A percentile compares a stretch with the other conserved stretches of the same genome.
These are phyloP conservation scores for Bathelium albidoporum DNA, from an alignment of 495 filamentous ascomycete species.

Conservation along the genomic window DNA sequence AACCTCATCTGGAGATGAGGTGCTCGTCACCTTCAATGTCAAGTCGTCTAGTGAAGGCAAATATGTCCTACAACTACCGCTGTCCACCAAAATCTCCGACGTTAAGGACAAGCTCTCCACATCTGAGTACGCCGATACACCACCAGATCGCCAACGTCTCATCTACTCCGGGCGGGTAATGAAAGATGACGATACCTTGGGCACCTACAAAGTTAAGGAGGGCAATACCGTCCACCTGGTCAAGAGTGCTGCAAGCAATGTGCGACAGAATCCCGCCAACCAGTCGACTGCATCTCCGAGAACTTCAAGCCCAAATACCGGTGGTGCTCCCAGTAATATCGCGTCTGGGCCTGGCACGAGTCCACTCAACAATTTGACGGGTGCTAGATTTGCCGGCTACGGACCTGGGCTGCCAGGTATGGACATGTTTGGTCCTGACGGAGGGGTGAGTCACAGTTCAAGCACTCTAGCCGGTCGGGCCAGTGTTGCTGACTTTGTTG, in stretches of 20 bases:
- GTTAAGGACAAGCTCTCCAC: slow-evolving; percentile 81
- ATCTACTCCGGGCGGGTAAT: slow-evolving; percentile 96
- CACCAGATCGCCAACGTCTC: slow-evolving; percentile 77
- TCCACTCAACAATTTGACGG: slow-evolving; percentile 81
- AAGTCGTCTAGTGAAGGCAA: slow-evolving; percentile 82
- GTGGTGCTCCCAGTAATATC: slow-evolving; percentile 69
- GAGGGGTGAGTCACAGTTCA: slow-evolving; percentile 57
- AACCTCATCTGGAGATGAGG: slow-evolving; percentile 36
- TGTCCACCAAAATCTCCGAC: slow-evolving; percentile 67
- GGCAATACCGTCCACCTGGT: slow-evolving; percentile 96
- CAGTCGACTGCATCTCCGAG: slow-evolving; percentile 16
- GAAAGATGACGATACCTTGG: slow-evolving; percentile 81
- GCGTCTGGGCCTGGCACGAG: slow-evolving; percentile 87
- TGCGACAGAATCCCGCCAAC: slow-evolving; percentile 50
- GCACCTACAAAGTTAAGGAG: slow-evolving; percentile 84
- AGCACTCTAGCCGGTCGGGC: not conserved
- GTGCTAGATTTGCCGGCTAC: slow-evolving; percentile 88
- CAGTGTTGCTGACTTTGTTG: slow-evolving; percentile 24
- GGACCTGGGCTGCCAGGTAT: slow-evolving; percentile 69
- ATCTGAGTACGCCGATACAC: slow-evolving; percentile 70
- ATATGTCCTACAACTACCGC: slow-evolving; percentile 67
- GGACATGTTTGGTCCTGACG: slow-evolving; percentile 90
- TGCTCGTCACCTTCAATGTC: slow-evolving; percentile 81
- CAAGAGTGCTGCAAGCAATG: slow-evolving; percentile 87
- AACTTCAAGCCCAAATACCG: not conserved